Evolutionary conservation across 768 basidiomycete genomes (phyloP).

Genomic region (Ramaria rubella): DNA sequence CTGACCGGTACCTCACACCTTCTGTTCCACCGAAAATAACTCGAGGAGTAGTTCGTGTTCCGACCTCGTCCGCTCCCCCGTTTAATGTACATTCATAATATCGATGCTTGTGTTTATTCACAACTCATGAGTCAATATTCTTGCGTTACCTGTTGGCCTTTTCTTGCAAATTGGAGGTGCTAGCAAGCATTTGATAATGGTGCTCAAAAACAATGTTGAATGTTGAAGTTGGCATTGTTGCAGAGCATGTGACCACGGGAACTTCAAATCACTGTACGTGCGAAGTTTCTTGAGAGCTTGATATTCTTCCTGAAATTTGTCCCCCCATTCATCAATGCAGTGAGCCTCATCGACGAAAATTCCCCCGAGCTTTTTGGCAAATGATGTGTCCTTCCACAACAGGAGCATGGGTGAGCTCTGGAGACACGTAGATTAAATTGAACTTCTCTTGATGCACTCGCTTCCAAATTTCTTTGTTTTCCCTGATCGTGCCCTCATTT

Average conservation of each 20-base stretch:
- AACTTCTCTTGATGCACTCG: background rate
- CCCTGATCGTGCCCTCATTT: background rate
- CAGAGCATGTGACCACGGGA: background rate
- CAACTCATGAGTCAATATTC: constrained; percentile 24
- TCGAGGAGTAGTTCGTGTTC: background rate
- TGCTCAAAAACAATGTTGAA: constrained; percentile 19
- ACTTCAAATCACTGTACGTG: background rate
- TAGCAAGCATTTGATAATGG: constrained; percentile 22
- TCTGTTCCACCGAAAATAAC: background rate
- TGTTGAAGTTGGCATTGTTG: background rate
- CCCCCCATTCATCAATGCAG: too few species aligned
- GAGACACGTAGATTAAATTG: background rate
- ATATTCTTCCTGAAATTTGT: too few species aligned
- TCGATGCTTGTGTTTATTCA: constrained; percentile 22
- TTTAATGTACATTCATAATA: background rate
- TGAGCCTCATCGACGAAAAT: background rate
- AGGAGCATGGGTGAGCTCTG: background rate
- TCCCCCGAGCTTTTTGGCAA: background rate
- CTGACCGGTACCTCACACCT: too few species aligned
- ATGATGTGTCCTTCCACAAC: background rate
- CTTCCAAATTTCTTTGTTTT: background rate
- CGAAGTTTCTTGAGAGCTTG: background rate
- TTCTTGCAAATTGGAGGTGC: constrained; percentile 28
- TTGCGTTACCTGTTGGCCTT: constrained; percentile 25
- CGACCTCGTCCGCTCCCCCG: too few species aligned